Base-by-base conservation (phyloP, 169 alveolate species). In the Neospora caninum region DNA sequence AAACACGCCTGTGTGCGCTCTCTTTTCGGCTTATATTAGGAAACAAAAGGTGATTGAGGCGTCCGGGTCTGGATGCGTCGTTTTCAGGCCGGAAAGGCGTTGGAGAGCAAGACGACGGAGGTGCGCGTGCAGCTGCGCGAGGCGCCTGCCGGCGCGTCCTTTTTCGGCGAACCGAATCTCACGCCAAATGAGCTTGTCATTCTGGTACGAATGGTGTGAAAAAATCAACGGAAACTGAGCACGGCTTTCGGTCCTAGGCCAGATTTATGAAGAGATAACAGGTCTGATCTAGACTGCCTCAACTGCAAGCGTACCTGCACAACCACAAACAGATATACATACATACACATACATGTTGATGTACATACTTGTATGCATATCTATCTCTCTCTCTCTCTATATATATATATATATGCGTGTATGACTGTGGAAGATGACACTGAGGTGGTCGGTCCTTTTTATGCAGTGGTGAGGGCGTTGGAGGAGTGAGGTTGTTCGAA, bases 101-200 rank as follows among this genome's bases (percentile, higher is more conserved):
- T 78, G 45, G 86, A 78, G 42, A 78, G 45, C 49, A 78, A 78
- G 31, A 78, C 27, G 86, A 38, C 45, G 45, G 86, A 78, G n/a
- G 86, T 38, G 43, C 86, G 86, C 29, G 86, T 78, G 86, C 84
- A 73, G 84, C 84, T 73, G 84, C 84, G 84, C 45, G 84, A 73
- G n/a, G 84, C 84, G 9, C 84, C 84, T 0, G 84, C 84, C n/a
- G 84, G 49, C 42, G 39, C 38, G 31, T 34, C 84, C 9, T 73
- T 73, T n/a, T 73, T 73, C 42, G 45, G 43, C 38, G 84, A 73
- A 31, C 84, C 84, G 43, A 73, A 73, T 73, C 39, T 73, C 27
- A 73, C 84, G 4, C 45, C 84, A 18, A 73, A 73, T 43, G 84
- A 73, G 43, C 84, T 73, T 22, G 84, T 73, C 18, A 73, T 73